phyloP scores from a whole-genome alignment of 2,329 filamentous ascomycete genomes.

The Madurella mycetomatis region DNA sequence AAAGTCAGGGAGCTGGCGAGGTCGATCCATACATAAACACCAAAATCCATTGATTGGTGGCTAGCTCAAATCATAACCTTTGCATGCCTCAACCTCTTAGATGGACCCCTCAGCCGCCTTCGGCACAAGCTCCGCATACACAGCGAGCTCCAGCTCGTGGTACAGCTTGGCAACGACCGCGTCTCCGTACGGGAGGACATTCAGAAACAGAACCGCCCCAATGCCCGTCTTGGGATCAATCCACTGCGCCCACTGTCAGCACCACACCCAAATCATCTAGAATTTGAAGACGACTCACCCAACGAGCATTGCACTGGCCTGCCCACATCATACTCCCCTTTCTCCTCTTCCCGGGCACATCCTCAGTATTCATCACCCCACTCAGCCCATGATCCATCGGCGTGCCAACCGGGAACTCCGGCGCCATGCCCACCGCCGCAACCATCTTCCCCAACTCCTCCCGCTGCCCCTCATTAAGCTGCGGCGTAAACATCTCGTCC shows the following conservation, averaged over 20 bases:
- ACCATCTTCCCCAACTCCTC: slow-evolving; percentile 22
- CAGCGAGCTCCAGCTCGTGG: slow-evolving; percentile 37
- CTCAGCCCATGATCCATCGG: slow-evolving; percentile 37
- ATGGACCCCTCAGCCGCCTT: neutral
- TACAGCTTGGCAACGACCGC: slow-evolving; percentile 33
- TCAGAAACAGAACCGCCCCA: slow-evolving; percentile 37
- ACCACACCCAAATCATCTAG: neutral
- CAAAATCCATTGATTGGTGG: neutral
- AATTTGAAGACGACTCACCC: slow-evolving; percentile 32
- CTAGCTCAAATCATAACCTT: neutral
- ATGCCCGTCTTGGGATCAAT: slow-evolving; percentile 35
- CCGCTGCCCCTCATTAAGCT: slow-evolving; percentile 34
- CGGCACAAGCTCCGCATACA: slow-evolving; percentile 31
- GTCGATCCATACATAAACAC: too few species aligned
- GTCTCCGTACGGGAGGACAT: slow-evolving; percentile 38
- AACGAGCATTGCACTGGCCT: slow-evolving; percentile 40
- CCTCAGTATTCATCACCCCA: slow-evolving; percentile 37
- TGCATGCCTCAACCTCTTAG: neutral
- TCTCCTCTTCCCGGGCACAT: slow-evolving; percentile 37
- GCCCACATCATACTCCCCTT: slow-evolving; percentile 42
- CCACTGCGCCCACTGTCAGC: slow-evolving; percentile 22
- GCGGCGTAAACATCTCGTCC: slow-evolving; percentile 37
- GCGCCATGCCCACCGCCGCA: slow-evolving; percentile 26
- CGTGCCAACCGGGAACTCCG: slow-evolving; percentile 34
- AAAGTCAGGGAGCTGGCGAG: too few species aligned